Evolutionary conservation across 208 protist species (phyloP).

Genomic region (Leishmania braziliensis): DNA sequence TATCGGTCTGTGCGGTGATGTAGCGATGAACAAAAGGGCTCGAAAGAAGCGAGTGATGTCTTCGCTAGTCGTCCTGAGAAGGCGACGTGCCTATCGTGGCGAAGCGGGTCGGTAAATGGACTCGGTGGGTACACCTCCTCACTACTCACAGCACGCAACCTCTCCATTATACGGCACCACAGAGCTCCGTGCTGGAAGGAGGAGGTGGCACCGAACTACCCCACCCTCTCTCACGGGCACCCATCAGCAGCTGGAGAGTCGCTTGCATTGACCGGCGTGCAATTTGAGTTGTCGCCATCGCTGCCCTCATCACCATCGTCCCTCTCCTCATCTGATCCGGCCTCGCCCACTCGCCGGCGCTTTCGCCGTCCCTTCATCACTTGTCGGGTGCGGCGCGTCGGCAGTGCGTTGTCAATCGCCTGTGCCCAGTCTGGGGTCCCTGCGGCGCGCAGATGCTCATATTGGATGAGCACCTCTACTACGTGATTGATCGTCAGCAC

Average conservation of each 20-base stretch:
- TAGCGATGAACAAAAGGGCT: neutral
- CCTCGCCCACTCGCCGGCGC: slow-evolving; percentile 21
- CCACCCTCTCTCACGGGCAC: too few species aligned
- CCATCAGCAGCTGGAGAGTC: neutral
- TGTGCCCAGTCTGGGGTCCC: slow-evolving; percentile 52
- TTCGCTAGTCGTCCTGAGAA: neutral
- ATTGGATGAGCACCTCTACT: slow-evolving; percentile 73
- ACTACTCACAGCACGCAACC: neutral
- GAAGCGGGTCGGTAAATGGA: neutral
- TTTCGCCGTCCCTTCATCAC: slow-evolving; percentile 31
- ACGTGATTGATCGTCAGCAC: slow-evolving; percentile 92
- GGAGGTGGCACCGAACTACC: neutral
- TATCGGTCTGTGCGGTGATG: neutral
- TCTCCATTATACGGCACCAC: neutral
- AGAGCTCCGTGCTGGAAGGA: neutral
- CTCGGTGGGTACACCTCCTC: neutral
- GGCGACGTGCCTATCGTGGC: neutral
- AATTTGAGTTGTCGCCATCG: neutral
- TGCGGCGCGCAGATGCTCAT: slow-evolving; percentile 25
- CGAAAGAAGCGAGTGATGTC: neutral
- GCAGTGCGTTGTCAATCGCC: slow-evolving; percentile 72
- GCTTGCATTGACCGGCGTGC: neutral
- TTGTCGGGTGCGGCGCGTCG: slow-evolving; percentile 63
- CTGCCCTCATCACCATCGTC: neutral
- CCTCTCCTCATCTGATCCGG: neutral